A percentile compares a stretch with the other conserved stretches of the same genome.
phyloP scores from a whole-genome alignment of 768 basidiomycete genomes.

The Termitomyces sp. region DNA sequence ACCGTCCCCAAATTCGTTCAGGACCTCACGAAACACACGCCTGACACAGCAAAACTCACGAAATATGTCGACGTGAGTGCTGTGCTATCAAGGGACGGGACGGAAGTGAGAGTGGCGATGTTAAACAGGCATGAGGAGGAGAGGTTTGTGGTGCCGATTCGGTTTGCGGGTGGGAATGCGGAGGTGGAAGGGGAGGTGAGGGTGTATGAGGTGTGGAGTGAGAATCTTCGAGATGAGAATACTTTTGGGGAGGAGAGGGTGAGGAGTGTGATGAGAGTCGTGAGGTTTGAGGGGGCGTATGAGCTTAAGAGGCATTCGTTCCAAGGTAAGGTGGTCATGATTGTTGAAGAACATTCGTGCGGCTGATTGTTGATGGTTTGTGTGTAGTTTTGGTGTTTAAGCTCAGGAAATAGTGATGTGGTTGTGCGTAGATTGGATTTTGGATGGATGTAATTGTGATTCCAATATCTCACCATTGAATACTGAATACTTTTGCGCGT shows the following conservation, averaged over 20 bases:
- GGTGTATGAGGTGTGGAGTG: slow-evolving; percentile 49
- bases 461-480: too few relatives aligned
- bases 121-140: slow-evolving; percentile 43
- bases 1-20: slow-evolving; percentile 51
- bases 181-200: slow-evolving; percentile 21
- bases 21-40: slow-evolving; percentile 29
- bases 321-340: slow-evolving; percentile 25
- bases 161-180: slow-evolving; percentile 22
- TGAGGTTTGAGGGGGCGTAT: slow-evolving; percentile 29
- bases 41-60: slow-evolving; percentile 27
- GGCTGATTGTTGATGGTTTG: background rate
- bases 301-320: slow-evolving; percentile 43
- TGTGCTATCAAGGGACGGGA: slow-evolving; percentile 25
- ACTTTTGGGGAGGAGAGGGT: slow-evolving; percentile 38
- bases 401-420: background rate
- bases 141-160: slow-evolving; percentile 32
- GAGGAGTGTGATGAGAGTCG: slow-evolving; percentile 23
- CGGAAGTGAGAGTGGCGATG: slow-evolving; percentile 44
- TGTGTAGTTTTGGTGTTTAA: background rate
- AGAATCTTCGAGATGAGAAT: slow-evolving; percentile 36
- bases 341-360: background rate
- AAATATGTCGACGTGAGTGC: slow-evolving; percentile 47
- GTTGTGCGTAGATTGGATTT: background rate
- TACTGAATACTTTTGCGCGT: too few relatives aligned
- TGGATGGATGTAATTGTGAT: background rate